These are phyloP conservation scores for Neofusicoccum sp. DNA, from an alignment of 2,329 filamentous ascomycete genomes.

Conservation along the genomic window DNA sequence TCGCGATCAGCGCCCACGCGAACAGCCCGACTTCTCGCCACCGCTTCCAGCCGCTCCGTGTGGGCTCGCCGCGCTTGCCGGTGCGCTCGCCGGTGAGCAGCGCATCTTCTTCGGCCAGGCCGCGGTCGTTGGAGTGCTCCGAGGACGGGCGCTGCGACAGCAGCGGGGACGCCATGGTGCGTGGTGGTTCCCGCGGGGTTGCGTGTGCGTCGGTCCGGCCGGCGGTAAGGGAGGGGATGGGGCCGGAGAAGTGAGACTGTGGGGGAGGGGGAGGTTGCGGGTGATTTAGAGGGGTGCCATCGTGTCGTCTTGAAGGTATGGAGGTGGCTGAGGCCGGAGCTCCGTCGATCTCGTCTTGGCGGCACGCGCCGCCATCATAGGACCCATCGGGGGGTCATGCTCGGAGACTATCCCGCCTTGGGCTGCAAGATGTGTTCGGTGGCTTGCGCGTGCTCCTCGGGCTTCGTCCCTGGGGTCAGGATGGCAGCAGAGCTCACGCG, in stretches of 20 bases:
- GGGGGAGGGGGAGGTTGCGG: neutral
- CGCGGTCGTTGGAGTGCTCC: slow-evolving; percentile 57
- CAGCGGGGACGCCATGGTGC: slow-evolving; percentile 49
- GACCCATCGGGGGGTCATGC: slow-evolving; percentile 2
- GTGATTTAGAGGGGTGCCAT: neutral
- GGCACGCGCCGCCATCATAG: slow-evolving; percentile 15
- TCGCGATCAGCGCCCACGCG: slow-evolving; percentile 80
- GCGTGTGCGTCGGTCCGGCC: neutral
- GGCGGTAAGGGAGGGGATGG: neutral
- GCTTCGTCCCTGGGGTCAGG: neutral
- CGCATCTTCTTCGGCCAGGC: slow-evolving; percentile 64
- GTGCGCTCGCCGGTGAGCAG: slow-evolving; percentile 59
- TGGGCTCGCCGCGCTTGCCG: neutral
- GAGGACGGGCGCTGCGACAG: slow-evolving; percentile 59
- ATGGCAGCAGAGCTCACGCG: neutral
- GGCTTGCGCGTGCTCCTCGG: neutral
- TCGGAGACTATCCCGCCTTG: neutral
- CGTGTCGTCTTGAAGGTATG: neutral
- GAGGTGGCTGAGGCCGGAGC: neutral
- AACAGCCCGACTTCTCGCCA: slow-evolving; percentile 79
- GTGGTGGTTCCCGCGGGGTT: slow-evolving; percentile 10
- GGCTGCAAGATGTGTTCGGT: neutral
- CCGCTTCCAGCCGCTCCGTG: slow-evolving; percentile 50
- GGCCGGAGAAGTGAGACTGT: neutral
- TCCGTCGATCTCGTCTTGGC: slow-evolving; percentile 17